Percentiles rank a stretch among this genome's conserved stretches.
phyloP scores from a whole-genome alignment of 192 early-diverging fungal species.

The Dissophora ornata region DNA sequence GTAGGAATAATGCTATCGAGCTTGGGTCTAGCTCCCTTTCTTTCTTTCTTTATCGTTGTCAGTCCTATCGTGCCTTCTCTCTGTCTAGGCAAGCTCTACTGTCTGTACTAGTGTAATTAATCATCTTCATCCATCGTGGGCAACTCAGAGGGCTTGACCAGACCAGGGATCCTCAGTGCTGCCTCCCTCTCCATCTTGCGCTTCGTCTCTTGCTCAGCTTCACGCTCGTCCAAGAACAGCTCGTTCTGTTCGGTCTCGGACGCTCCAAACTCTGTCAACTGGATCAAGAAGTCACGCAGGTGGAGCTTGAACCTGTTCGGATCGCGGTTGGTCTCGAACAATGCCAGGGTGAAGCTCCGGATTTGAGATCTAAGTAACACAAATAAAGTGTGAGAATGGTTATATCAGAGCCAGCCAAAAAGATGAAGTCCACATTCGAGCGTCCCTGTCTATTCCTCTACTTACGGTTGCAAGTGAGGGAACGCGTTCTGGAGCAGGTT shows the following conservation, averaged over 20 bases:
- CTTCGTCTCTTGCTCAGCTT: constrained; percentile 82
- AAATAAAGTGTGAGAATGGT: neutral
- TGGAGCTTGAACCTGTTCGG: constrained; percentile 89
- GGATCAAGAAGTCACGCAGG: constrained; percentile 96
- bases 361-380: constrained; percentile 77
- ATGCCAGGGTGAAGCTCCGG: constrained; percentile 84
- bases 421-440: neutral
- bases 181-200: constrained; percentile 84
- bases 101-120: too few relatives aligned
- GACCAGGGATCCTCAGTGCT: constrained; percentile 91
- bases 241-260: constrained; percentile 74
- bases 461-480: constrained; percentile 87
- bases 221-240: constrained; percentile 90
- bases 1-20: too few relatives aligned
- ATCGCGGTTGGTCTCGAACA: constrained; percentile 89
- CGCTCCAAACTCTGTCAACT: constrained; percentile 93
- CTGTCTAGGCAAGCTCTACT: too few relatives aligned
- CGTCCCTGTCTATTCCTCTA: neutral
- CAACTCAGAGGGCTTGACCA: constrained; percentile 94
- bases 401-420: too few relatives aligned
- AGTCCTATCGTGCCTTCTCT: too few relatives aligned
- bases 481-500: constrained; percentile 89
- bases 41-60: too few relatives aligned
- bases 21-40: too few relatives aligned
- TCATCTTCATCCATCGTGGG: constrained; percentile 67